Base-by-base conservation (phyloP, 257 asterid species). In the Nicotiana knightiana region DNA sequence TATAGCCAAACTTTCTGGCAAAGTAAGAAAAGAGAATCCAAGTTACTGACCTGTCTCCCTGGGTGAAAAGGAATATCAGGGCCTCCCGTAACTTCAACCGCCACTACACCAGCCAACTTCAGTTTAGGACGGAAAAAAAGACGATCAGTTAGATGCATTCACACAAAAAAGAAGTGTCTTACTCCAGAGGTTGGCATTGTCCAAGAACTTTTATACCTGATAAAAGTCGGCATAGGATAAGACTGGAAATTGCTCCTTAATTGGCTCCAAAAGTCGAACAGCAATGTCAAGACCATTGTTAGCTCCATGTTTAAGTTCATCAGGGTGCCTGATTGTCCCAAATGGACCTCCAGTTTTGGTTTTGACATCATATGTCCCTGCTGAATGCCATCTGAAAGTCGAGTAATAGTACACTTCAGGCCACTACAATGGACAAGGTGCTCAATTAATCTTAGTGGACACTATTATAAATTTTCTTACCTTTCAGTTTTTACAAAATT, bases 11-110 rank as follows among this genome's bases (percentile, higher is more conserved):
- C 28, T n/a, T 10, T 16, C 28, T 4, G 24, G 9, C 21, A 18
- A 39, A 1, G 24, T 3, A 10, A 58, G 48, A 24, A 17, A 66
- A 17, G 76, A 65, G 55, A 55, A 78, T 68, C 17, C 33, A 26
- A 2, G 21, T 24, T 37, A 48, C 77, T 17, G 76, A 94, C 98
- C 91, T 65, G 88, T 82, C 97, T 90, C 83, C 97, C 98, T 0
- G 97, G 97, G 67, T 92, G 94, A 85, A 93, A 93, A 46, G 97
- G 97, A 83, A 95, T 81, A 28, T 95, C 98, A 11, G 98, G 98
- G 75, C 98, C 98, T 28, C 98, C 99, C 6, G 99, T 93, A 55
- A 94, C 80, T 86, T 96, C 97, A 68, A 96, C 98, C 33, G 97
- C 99, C 82, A 95, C 98, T 61, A 90, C 93, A 58, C 97, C 98